A percentile compares a stretch with the other conserved stretches of the same genome.
Conservation (phyloP, 768 basidiomycete genomes). For the Dacryopinax spathularia region DNA sequence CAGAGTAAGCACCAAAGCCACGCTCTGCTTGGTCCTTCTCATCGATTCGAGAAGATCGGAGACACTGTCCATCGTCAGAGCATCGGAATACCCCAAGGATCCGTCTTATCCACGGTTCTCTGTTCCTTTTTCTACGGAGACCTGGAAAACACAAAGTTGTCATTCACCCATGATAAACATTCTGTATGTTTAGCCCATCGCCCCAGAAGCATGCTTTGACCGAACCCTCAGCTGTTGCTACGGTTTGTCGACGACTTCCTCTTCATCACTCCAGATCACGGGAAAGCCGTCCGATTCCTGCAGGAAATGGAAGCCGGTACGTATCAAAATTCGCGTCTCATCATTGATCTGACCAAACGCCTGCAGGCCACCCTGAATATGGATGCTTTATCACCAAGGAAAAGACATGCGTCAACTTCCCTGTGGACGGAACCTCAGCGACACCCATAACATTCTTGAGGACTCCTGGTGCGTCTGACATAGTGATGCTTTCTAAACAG, state of each 20-base stretch:
- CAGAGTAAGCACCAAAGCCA: constrained; percentile 37
- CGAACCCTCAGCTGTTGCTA: constrained; percentile 44
- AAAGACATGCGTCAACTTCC: constrained; percentile 84
- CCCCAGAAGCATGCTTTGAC: neutral
- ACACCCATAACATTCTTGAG: constrained; percentile 25
- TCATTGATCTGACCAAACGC: neutral
- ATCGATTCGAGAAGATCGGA: constrained; percentile 46
- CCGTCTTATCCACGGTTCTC: constrained; percentile 81
- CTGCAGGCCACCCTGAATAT: constrained; percentile 75
- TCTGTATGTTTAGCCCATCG: constrained; percentile 37
- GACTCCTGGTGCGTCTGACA: neutral
- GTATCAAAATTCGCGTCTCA: no score
- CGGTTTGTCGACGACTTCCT: constrained; percentile 93
- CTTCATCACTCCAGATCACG: constrained; percentile 55
- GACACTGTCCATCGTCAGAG: constrained; percentile 67
- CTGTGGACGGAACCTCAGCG: constrained; percentile 36
- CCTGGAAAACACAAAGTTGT: constrained; percentile 50
- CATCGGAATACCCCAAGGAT: constrained; percentile 96
- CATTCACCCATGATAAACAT: constrained; percentile 35
- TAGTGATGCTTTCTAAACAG: no score
- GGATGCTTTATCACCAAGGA: constrained; percentile 80
- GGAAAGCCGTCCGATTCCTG: constrained; percentile 54
- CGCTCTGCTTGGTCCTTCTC: neutral
- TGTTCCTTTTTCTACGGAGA: constrained; percentile 94
- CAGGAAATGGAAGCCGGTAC: constrained; percentile 59